Evolutionary conservation across 2,329 filamentous ascomycete species (phyloP).

Genomic region (Xylaria sp.): DNA sequence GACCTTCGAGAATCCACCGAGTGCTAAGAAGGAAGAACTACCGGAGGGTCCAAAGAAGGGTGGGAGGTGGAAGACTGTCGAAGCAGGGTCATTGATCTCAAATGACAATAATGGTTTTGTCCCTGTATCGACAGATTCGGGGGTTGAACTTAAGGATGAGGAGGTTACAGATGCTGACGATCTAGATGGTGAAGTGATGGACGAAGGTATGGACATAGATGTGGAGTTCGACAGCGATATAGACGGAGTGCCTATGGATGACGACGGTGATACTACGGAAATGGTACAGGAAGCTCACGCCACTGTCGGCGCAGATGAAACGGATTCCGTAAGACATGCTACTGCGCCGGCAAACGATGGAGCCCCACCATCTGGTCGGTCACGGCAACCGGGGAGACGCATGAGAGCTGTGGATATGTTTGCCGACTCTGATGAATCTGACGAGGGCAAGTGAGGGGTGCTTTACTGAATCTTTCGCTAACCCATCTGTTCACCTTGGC

Average conservation of each 20-base stretch:
- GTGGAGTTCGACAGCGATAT: conserved; percentile 62
- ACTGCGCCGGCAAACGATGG: conserved; percentile 44
- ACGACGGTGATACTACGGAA: conserved; percentile 53
- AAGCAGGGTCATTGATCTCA: conserved; percentile 51
- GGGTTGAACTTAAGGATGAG: conserved; percentile 51
- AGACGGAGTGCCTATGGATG: conserved; percentile 57
- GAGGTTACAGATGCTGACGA: conserved; percentile 54
- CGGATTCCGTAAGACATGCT: conserved; percentile 42
- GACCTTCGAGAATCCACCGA: conserved; percentile 77
- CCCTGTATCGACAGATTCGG: conserved; percentile 41
- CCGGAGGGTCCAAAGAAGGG: conserved; percentile 52
- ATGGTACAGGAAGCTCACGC: conserved; percentile 48
- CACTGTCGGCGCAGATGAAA: conserved; percentile 37
- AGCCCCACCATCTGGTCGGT: conserved; percentile 41
- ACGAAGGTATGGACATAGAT: conserved; percentile 60
- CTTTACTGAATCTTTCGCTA: background rate
- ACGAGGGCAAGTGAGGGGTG: conserved; percentile 47
- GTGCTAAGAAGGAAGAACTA: conserved; percentile 55
- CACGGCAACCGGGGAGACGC: conserved; percentile 63
- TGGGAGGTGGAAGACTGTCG: conserved; percentile 64
- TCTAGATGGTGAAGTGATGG: conserved; percentile 60
- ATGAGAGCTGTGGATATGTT: conserved; percentile 89
- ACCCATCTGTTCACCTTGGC: background rate
- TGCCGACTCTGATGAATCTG: conserved; percentile 74
- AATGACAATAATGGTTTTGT: conserved; percentile 46